A percentile compares a stretch with the other conserved stretches of the same genome.
These are phyloP conservation scores for Teunomyces aglyptinius DNA, from an alignment of 805 yeast genomes.

Conservation along the genomic window DNA sequence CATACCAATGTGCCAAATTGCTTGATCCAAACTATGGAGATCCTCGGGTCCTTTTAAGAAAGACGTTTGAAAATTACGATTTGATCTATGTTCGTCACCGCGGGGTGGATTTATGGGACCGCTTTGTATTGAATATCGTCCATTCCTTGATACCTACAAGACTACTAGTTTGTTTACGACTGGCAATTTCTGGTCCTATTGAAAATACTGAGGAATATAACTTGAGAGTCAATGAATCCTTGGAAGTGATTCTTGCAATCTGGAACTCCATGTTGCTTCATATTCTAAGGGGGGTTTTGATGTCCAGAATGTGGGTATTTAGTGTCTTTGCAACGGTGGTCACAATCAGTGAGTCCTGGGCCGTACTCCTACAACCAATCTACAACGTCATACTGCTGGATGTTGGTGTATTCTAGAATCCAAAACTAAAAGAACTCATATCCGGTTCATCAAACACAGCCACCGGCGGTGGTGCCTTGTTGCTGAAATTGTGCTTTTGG, in stretches of 20 bases:
- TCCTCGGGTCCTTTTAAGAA: background rate
- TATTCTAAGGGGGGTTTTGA: slow-evolving; percentile 14
- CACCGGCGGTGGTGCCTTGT: slow-evolving; percentile 42
- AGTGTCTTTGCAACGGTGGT: slow-evolving; percentile 13
- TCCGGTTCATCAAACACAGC: slow-evolving; percentile 67
- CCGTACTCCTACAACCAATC: slow-evolving; percentile 8
- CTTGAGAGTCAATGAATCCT: slow-evolving; percentile 12
- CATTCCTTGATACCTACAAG: background rate
- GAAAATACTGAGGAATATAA: slow-evolving; percentile 5
- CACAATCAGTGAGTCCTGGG: slow-evolving; percentile 13
- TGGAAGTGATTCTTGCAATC: slow-evolving; percentile 16
- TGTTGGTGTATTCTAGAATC: slow-evolving; percentile 14
- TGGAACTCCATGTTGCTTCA: slow-evolving; percentile 16
- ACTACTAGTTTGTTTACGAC: slow-evolving; percentile 9
- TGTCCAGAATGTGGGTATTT: slow-evolving; percentile 18
- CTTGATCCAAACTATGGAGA: slow-evolving; percentile 4
- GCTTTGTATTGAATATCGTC: background rate
- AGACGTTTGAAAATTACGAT: slow-evolving; percentile 13
- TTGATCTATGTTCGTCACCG: slow-evolving; percentile 16
- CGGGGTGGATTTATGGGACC: slow-evolving; percentile 4
- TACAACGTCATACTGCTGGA: background rate
- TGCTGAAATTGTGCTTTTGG: background rate
- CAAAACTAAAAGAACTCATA: slow-evolving; percentile 67
- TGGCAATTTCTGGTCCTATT: slow-evolving; percentile 1
- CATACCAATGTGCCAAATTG: slow-evolving; percentile 4